Base-by-base conservation (phyloP, 2,329 filamentous ascomycete species). In the Phialophora verrucosa region DNA sequence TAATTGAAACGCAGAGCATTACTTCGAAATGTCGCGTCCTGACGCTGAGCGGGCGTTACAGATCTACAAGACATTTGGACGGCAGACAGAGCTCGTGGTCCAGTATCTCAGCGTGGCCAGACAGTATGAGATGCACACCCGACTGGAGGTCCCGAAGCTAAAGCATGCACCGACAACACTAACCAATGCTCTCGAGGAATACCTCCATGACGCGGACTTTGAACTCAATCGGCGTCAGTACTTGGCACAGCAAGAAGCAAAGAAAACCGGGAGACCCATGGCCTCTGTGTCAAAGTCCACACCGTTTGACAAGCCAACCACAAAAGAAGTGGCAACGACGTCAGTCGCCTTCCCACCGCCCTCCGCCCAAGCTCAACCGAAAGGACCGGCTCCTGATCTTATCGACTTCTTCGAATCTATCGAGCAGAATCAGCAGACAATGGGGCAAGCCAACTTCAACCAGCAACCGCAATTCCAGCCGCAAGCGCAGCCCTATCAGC, bases 361-460 rank as follows among this genome's bases (percentile, higher is more conserved):
- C 59, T 69, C 74, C 53, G 69, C 74, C 29, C 67, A 78, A 69
- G 64, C 76, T 62, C 76, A 73, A 56, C 66, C 73, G 44, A 82
- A 80, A 68, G 74, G 76, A 11, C 76, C 79, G 8, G 77, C 79
- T 3, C 88, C 89, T 31, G 91, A 96, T 81, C 83, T 96, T 68
- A 98, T 96, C 75, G 95, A 94, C 81, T 97, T 96, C 79, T 97
- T 97, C 77, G 94, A 90, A 75, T 93, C 92, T 5, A 97, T 96
- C 74, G 93, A 97, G 75, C 88, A 92, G 75, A 93, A 93, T 70
- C 92, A 95, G 76, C 91, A 91, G 59, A 83, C 89, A 0, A 86
- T 91, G 83, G 83, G 73, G 67, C 78, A 81, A 59, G 23, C 53
- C n/a, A 78, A 76, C 25, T 74, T 74, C 29, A 76, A 78, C 44